Conservation (phyloP, 352 stramenopile species). For the Globisporangium paroecandrum region DNA sequence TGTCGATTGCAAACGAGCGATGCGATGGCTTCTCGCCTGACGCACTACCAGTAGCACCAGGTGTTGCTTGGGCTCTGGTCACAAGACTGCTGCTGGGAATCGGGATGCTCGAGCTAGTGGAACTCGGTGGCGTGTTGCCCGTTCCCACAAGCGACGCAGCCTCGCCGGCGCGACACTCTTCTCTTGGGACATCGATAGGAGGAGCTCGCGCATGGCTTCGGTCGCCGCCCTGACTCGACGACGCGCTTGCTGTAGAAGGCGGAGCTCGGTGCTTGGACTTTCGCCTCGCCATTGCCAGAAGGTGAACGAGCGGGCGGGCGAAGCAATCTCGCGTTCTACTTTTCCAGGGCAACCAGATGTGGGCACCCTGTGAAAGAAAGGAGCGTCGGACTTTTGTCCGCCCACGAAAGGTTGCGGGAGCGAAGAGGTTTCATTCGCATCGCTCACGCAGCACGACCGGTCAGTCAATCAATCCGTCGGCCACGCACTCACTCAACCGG, state of each 20-base stretch:
- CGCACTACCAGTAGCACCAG: neutral
- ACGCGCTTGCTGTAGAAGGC: neutral
- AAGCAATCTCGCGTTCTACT: neutral
- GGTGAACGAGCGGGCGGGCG: too few relatives aligned
- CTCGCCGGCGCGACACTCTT: constrained; percentile 9
- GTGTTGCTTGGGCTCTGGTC: neutral
- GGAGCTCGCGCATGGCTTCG: neutral
- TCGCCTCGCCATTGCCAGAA: neutral
- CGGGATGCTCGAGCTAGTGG: neutral
- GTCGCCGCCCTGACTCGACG: neutral
- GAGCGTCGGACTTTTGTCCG: neutral
- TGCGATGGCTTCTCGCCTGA: neutral
- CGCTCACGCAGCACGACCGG: neutral
- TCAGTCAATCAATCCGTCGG: neutral
- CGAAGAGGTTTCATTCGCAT: neutral
- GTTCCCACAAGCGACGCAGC: constrained; percentile 8
- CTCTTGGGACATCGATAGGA: neutral
- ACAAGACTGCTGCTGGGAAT: neutral
- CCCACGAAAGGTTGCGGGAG: neutral
- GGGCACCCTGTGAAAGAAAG: too few relatives aligned
- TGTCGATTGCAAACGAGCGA: constrained; percentile 5
- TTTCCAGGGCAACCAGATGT: neutral
- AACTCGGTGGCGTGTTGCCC: neutral
- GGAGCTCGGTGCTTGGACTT: neutral
- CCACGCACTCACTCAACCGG: neutral